Evolutionary conservation across 2,329 filamentous ascomycete species (phyloP), one percentile per base, ranked within the genome.

Genomic region (Ophiocordyceps camponoti-floridani): DNA sequence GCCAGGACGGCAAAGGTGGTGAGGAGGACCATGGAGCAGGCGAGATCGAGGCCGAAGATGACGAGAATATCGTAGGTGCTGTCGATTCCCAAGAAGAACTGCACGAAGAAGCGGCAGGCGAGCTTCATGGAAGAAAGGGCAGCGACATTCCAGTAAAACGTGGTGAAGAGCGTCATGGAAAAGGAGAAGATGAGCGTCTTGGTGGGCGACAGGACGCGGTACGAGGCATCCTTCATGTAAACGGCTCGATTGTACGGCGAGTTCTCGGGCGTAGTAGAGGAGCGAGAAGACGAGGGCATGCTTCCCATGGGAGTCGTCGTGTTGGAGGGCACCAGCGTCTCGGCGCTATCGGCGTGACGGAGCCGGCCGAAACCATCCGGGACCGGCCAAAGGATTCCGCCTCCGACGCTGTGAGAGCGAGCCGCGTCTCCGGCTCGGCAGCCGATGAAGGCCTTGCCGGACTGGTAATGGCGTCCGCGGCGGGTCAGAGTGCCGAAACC

Each of bases 221-320:
- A 75, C 1, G 66, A 59, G 1, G 71, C 68, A 42, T 66, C 55
- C 10, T 62, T 60, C 40, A 65, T 58, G 56, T 75, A 74, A 53
- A 74, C 75, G 3, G 72, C 72, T 8, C 69, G 63, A 26, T 71
- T 71, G 48, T 75, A 75, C 1, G 72, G 70, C 3, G 62, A 62
- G 28, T 38, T 14, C 18, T 37, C 30, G 7, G 27, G 41, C n/a
- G 44, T 52, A 11, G 4, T 4, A 18, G 19, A 26, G 3, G 8
- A 13, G 18, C 19, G 14, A 6, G 35, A 14, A 9, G 14, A n/a
- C 9, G 35, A 37, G 14, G 31, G 12, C 3, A 23, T 23, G 23
- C 23, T 23, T 23, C 23, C 23, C 3, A 23, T 23, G 23, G 23
- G 23, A 23, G 23, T 23, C 23, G 23, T 23, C 23, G 28, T 30